Base-by-base conservation (phyloP, 2,329 filamentous ascomycete genomes). In the Pseudogymnoascus sp. region DNA sequence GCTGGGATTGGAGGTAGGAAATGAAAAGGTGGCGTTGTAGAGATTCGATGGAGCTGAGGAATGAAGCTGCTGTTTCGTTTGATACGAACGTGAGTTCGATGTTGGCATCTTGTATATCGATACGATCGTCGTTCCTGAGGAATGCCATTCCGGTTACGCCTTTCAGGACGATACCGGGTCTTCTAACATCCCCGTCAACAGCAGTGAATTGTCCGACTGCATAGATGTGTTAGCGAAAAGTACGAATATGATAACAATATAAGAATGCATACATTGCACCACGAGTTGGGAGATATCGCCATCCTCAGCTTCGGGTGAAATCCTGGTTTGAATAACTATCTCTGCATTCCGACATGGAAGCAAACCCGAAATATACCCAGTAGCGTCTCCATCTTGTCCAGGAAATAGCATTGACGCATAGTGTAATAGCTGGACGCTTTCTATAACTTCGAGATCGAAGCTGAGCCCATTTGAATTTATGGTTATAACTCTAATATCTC, bases 261-360 rank as follows among this genome's bases (percentile, higher is more conserved):
- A 23, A 7, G 33, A 10, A 23, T 21, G 7, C 26, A 2, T 59
- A 62, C 61, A 62, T 17, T 62, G 21, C 4, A 62, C 26, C 10
- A 62, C 40, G 8, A 62, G 61, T 23, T 62, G 61, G n/a, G 28
- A 28, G 19, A 62, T n/a, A 13, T 17, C 61, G 7, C 23, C 23
- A 11, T 28, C 44, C 8, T 50, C 21, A 23, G 15, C 4, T 7
- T 31, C 61, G 26, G 11, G 33, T 6, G 15, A 15, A 11, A 17
- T 19, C 5, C n/a, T 17, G 4, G 59, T 64, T n/a, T 64, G 63
- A 19, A 64, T 21, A 11, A 64, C 59, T 33, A 64, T 11, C 21
- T 64, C 63, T 10, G 60, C 63, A 23, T 38, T 28, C 10, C 23
- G 63, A 64, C 26, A 64, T 17, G 63, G 28, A 26, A 64, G 38